These are phyloP conservation scores for Loxodes magnus DNA, from an alignment of 73 alveolate genomes.

Conservation along the genomic window DNA sequence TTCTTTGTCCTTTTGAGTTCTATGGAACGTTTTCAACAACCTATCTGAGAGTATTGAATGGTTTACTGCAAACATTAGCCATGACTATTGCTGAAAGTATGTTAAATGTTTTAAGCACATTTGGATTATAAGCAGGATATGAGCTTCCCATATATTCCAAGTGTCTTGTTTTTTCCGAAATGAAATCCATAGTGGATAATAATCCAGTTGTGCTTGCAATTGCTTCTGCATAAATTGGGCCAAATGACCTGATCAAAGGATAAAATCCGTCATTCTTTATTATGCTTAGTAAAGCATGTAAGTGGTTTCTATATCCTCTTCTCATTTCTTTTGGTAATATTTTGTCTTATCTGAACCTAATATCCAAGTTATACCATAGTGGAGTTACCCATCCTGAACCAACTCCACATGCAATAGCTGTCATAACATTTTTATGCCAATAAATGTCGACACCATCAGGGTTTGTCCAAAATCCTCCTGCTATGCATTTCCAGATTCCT, in stretches of 20 bases:
- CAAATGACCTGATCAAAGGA: neutral
- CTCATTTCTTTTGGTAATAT: constrained; percentile 4
- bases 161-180: constrained; percentile 1
- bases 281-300: constrained; percentile 8
- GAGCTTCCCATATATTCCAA: neutral
- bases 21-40: constrained; percentile 3
- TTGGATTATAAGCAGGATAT: neutral
- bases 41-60: neutral
- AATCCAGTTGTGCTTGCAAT: neutral
- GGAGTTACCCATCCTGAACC: constrained; percentile 9
- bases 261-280: constrained; percentile 1
- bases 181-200: neutral
- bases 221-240: neutral
- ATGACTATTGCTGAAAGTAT: neutral
- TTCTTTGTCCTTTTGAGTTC: constrained; percentile 7
- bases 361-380: neutral
- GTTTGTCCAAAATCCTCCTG: constrained; percentile 1
- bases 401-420: neutral
- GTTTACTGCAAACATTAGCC: neutral
- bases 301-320: constrained; percentile 8
- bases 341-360: neutral
- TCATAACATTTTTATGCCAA: constrained; percentile 1
- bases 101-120: neutral
- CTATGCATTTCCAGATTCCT: neutral
- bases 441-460: neutral